Base-by-base conservation (phyloP, 2,329 filamentous ascomycete genomes). In the Alternaria hordeiaustralica region DNA sequence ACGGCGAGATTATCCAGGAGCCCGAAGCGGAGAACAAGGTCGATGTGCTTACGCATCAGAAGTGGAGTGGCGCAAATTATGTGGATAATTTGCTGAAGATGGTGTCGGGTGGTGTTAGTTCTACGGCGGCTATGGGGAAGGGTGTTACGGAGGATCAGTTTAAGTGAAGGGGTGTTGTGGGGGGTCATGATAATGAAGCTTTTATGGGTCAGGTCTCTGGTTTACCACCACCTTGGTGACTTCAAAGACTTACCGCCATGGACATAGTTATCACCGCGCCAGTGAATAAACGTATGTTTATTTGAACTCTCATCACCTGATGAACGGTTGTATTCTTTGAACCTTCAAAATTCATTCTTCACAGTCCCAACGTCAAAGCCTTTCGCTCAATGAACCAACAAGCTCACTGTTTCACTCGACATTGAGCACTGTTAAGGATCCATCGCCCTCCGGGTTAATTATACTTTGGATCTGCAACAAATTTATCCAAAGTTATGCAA, bases 131-230 rank as follows among this genome's bases (percentile, higher is more conserved):
- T 20, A 99, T 99, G 96, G 96, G 95, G 33, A 93, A 94, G 84
- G 96, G 96, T 63, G 96, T 99, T 63, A 99, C 96, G 1, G 96
- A 99, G 85, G 94, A 97, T 76, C 96, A 99, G 83, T 99, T 99
- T 82, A 90, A 94, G 64, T 74, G 68, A 49, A 44, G 3, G 11
- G 15, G 9, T 13, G 3, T 26, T 6, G 15, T 15, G 9, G n/a
- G 7, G 11, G 26, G 3, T 26, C 13, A 23, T 11, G 3, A 18
- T 9, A 23, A 11, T 3, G 20, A 36, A 15, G 25, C 30, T 25
- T 36, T 25, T 9, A 23, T 8, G 0, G 8, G 2, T 36, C 6
- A 36, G 30, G 9, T 13, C 4, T 33, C 12, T 33, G 30, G 30
- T 2, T 33, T 7, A 33, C 26, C 10, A 5, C 3, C 26, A 28